A percentile compares a stretch with the other conserved stretches of the same genome.
Evolutionary conservation across 768 basidiomycete genomes (phyloP).

Genomic region (Grammothele lineata): DNA sequence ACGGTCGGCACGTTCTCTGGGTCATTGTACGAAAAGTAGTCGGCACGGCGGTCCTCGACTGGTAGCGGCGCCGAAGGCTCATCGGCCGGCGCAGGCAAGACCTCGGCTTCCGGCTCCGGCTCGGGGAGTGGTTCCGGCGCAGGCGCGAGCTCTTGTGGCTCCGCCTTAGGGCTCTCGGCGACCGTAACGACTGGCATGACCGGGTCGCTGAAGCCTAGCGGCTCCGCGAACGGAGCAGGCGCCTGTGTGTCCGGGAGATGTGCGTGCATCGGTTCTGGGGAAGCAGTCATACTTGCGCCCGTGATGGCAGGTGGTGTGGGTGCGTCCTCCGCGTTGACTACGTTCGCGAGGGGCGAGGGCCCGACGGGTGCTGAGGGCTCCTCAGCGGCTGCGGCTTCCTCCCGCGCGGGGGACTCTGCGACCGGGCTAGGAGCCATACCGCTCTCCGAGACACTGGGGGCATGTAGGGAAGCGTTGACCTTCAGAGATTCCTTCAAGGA

Average conservation of each 20-base stretch:
- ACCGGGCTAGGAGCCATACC: slow-evolving; percentile 52
- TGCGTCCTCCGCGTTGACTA: background rate
- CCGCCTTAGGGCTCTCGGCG: background rate
- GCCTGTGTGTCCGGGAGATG: background rate
- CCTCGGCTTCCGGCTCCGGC: background rate
- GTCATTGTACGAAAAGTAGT: slow-evolving; percentile 21
- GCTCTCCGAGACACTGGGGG: no score
- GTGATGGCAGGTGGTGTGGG: background rate
- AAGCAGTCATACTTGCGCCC: background rate
- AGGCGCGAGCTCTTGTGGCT: no score
- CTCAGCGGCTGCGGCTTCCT: slow-evolving; percentile 37
- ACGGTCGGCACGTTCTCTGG: slow-evolving; percentile 14
- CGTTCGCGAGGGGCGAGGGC: slow-evolving; percentile 23
- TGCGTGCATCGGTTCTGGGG: slow-evolving; percentile 5
- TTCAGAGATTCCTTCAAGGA: slow-evolving; percentile 23
- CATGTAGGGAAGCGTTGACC: no score
- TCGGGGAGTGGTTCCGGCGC: background rate
- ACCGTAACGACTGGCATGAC: background rate
- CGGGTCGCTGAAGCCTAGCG: slow-evolving; percentile 5
- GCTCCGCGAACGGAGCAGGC: slow-evolving; percentile 4
- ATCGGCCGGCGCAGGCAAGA: no score
- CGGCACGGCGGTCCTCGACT: slow-evolving; percentile 13
- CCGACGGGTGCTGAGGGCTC: slow-evolving; percentile 11
- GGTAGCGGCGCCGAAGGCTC: slow-evolving; percentile 1
- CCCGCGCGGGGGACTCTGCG: slow-evolving; percentile 62